These are phyloP conservation scores for Kondoa subrosea DNA, from an alignment of 768 basidiomycete genomes.

Conservation along the genomic window DNA sequence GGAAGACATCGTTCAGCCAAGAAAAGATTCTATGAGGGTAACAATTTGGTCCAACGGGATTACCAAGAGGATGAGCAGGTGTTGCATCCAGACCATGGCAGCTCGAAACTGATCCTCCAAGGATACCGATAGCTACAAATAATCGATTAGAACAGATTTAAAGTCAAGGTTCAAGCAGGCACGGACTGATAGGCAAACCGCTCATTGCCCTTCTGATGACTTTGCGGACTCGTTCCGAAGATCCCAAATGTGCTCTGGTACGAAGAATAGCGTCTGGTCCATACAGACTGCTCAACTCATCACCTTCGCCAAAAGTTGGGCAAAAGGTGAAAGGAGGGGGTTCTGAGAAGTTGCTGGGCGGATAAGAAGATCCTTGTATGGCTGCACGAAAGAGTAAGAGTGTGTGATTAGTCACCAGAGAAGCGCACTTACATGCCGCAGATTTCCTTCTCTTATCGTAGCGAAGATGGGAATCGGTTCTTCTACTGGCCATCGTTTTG, in stretches of 20 bases:
- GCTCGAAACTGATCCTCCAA: slow-evolving; percentile 26
- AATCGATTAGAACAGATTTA: neutral
- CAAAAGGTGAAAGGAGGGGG: slow-evolving; percentile 79
- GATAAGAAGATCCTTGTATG: slow-evolving; percentile 5
- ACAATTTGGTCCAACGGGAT: slow-evolving; percentile 34
- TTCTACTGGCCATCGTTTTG: slow-evolving; percentile 17
- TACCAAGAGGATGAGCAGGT: slow-evolving; percentile 28
- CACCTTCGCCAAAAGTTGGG: slow-evolving; percentile 66
- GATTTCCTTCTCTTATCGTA: slow-evolving; percentile 11
- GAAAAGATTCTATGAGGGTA: slow-evolving; percentile 91
- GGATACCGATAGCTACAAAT: slow-evolving; percentile 23
- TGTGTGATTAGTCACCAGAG: neutral
- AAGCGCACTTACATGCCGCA: slow-evolving; percentile 20
- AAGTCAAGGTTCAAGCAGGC: slow-evolving; percentile 1
- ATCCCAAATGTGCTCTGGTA: slow-evolving; percentile 26
- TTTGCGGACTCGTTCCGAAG: slow-evolving; percentile 24
- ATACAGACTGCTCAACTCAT: slow-evolving; percentile 61
- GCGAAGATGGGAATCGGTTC: slow-evolving; percentile 24
- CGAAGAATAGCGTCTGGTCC: slow-evolving; percentile 51
- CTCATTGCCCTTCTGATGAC: slow-evolving; percentile 29
- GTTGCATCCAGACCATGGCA: slow-evolving; percentile 29
- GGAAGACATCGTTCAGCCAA: slow-evolving; percentile 98
- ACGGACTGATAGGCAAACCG: slow-evolving; percentile 27
- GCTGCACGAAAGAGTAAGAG: neutral
- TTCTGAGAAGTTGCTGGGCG: slow-evolving; percentile 26